These are phyloP conservation scores for Lasiosphaeria ovina DNA, from an alignment of 495 filamentous ascomycete genomes.

Conservation along the genomic window DNA sequence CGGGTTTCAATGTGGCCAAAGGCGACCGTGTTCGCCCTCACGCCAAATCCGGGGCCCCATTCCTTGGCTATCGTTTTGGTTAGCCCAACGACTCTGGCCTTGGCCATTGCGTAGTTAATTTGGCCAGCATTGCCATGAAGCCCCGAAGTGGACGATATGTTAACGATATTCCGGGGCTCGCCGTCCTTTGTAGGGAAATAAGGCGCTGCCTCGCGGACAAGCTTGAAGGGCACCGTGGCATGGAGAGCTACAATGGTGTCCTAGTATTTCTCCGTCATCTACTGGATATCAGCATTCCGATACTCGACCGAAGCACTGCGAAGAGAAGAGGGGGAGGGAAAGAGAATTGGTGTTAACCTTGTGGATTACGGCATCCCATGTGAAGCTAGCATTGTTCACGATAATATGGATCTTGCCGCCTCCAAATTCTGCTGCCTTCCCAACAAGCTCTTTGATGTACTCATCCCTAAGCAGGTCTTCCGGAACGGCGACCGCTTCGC, in stretches of 20 bases:
- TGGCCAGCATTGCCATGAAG: constrained; percentile 84
- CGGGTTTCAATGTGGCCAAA: constrained; percentile 78
- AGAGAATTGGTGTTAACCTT: constrained; percentile 51
- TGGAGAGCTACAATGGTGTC: constrained; percentile 79
- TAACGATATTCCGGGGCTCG: constrained; percentile 73
- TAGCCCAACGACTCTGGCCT: constrained; percentile 75
- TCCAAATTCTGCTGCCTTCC: constrained; percentile 74
- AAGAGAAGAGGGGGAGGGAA: not conserved
- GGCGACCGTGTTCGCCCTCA: constrained; percentile 78
- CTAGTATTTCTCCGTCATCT: constrained; percentile 88
- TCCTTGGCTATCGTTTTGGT: constrained; percentile 89
- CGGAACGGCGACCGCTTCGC: constrained; percentile 64
- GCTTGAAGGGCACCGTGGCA: constrained; percentile 77
- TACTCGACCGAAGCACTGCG: too few relatives aligned
- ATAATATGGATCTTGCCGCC: constrained; percentile 83
- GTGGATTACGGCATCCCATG: constrained; percentile 89
- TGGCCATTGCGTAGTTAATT: constrained; percentile 79
- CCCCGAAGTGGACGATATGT: constrained; percentile 76
- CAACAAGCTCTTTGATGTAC: constrained; percentile 67
- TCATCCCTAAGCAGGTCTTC: constrained; percentile 69
- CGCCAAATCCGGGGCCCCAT: constrained; percentile 83
- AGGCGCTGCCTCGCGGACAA: constrained; percentile 72
- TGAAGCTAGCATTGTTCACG: constrained; percentile 85
- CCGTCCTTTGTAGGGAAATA: constrained; percentile 86
- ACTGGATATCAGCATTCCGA: constrained; percentile 23